A percentile compares a stretch with the other conserved stretches of the same genome.
These are phyloP conservation scores for Zygosaccharomyces rouxii DNA, from an alignment of 805 yeast species.

Conservation along the genomic window DNA sequence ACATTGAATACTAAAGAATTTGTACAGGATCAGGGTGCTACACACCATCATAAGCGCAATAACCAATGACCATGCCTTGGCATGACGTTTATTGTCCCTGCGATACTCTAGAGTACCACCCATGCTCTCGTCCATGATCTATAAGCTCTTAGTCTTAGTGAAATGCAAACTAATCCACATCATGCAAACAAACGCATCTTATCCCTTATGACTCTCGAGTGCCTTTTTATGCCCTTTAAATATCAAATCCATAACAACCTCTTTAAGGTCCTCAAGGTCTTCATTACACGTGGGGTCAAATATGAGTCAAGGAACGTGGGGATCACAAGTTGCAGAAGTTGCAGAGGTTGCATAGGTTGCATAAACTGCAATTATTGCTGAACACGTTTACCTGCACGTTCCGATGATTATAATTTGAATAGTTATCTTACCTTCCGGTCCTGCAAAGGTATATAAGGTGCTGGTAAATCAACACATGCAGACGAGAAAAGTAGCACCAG, in stretches of 20 bases:
- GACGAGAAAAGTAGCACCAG: background rate
- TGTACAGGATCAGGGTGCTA: background rate
- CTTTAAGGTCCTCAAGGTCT: background rate
- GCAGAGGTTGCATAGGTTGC: background rate
- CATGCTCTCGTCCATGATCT: constrained; percentile 1
- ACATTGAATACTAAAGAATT: background rate
- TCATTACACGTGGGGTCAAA: background rate
- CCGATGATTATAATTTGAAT: background rate
- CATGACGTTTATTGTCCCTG: background rate
- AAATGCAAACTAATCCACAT: no score
- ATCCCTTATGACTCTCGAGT: no score
- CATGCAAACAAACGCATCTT: no score
- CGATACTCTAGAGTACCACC: background rate
- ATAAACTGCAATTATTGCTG: background rate
- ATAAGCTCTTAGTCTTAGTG: no score
- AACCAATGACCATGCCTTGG: background rate
- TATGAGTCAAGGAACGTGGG: background rate
- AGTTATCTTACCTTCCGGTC: background rate
- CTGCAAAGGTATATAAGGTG: background rate
- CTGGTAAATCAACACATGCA: background rate
- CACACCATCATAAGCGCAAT: background rate
- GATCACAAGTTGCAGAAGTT: background rate
- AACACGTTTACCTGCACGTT: background rate
- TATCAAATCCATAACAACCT: background rate
- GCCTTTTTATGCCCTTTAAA: background rate